These are phyloP conservation scores for Dactylella cylindrospora DNA, from an alignment of 2,329 filamentous ascomycete species.

Conservation along the genomic window DNA sequence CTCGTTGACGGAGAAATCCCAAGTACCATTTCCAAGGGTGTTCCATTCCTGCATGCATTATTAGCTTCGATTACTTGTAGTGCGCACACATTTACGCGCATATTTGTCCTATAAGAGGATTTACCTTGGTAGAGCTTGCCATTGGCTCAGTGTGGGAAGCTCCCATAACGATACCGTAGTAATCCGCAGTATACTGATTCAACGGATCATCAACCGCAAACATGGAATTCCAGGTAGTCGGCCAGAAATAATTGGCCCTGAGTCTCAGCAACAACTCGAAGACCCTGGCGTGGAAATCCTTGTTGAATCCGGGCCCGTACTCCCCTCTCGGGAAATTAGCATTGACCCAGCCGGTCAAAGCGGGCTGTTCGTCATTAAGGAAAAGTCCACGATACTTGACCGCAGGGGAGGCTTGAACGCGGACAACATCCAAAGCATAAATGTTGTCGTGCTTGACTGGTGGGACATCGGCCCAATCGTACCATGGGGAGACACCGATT, in stretches of 20 bases:
- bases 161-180: slow-evolving; percentile 72
- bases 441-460: slow-evolving; percentile 58
- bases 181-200: slow-evolving; percentile 69
- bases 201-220: slow-evolving; percentile 70
- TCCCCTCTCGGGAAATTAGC: slow-evolving; percentile 57
- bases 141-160: slow-evolving; percentile 74
- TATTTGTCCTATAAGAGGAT: slow-evolving; percentile 49
- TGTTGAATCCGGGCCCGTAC: slow-evolving; percentile 56
- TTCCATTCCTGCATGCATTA: slow-evolving; percentile 53
- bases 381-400: slow-evolving; percentile 71
- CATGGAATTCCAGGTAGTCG: slow-evolving; percentile 69
- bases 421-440: slow-evolving; percentile 59
- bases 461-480: slow-evolving; percentile 68
- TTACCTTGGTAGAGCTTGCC: slow-evolving; percentile 59
- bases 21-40: slow-evolving; percentile 60
- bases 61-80: slow-evolving; percentile 1
- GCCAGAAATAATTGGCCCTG: slow-evolving; percentile 75
- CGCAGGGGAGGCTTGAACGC: slow-evolving; percentile 62
- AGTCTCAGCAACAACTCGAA: slow-evolving; percentile 71
- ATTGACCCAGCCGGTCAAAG: slow-evolving; percentile 66
- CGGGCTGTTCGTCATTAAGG: slow-evolving; percentile 70
- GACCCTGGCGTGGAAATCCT: slow-evolving; percentile 68
- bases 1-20: slow-evolving; percentile 72
- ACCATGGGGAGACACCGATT: slow-evolving; percentile 71
- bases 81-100: no score